Conservation (phyloP, 2,329 filamentous ascomycete genomes). For the Colletotrichum godetiae region DNA sequence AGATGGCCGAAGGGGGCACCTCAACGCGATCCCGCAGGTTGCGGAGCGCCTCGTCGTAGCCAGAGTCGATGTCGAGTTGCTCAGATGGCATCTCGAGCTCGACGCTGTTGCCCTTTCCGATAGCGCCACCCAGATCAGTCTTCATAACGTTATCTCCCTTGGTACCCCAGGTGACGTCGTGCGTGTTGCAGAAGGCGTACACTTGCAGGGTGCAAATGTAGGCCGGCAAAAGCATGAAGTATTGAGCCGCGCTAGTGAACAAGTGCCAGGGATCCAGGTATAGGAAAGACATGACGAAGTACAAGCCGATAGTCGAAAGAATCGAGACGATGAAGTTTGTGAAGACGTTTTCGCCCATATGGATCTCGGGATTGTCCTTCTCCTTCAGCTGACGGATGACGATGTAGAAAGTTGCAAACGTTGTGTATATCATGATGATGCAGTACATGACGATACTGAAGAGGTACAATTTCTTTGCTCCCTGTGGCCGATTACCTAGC, state of each 20-base stretch:
- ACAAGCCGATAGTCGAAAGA: constrained; percentile 90
- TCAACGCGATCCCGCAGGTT: constrained; percentile 95
- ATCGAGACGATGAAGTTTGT: constrained; percentile 93
- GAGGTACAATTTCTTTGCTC: constrained; percentile 90
- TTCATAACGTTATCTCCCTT: constrained; percentile 97
- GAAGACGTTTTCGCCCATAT: constrained; percentile 88
- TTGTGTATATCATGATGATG: constrained; percentile 96
- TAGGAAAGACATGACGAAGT: constrained; percentile 95
- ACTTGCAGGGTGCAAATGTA: constrained; percentile 99
- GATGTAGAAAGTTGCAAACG: constrained; percentile 90
- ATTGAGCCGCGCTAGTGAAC: constrained; percentile 91
- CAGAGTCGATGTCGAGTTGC: constrained; percentile 97
- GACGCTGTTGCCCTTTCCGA: constrained; percentile 80
- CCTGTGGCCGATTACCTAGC: constrained; percentile 95
- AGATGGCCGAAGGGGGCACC: constrained; percentile 70
- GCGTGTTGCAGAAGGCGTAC: constrained; percentile 98
- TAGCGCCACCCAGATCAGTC: constrained; percentile 90
- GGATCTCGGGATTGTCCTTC: constrained; percentile 51
- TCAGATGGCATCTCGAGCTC: constrained; percentile 98
- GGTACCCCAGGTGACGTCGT: constrained; percentile 98
- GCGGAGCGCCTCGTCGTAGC: constrained; percentile 95
- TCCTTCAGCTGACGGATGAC: constrained; percentile 82
- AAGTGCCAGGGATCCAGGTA: constrained; percentile 99
- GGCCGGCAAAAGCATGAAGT: constrained; percentile 89
- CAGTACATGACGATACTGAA: constrained; percentile 89